phyloP scores from a whole-genome alignment of 352 stramenopile species.

The Phytophthora sp. region DNA sequence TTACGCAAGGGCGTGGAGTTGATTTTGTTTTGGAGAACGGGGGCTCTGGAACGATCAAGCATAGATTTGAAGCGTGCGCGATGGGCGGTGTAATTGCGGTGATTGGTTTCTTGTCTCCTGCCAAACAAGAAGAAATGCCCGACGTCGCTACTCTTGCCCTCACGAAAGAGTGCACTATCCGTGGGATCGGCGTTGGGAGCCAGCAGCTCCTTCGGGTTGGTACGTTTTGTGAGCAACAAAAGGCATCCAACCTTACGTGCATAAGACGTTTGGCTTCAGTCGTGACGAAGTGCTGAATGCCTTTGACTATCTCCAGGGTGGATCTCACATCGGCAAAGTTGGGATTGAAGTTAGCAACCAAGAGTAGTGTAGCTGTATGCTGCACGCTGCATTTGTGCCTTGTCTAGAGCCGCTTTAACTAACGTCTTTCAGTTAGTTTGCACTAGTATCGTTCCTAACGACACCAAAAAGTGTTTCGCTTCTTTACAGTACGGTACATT shows the following conservation, averaged over 20 bases:
- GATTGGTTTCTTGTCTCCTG: slow-evolving; percentile 19
- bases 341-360: too few species aligned
- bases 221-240: slow-evolving; percentile 24
- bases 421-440: too few species aligned
- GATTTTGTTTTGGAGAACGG: slow-evolving; percentile 34
- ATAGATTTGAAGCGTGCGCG: slow-evolving; percentile 22
- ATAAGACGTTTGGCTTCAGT: slow-evolving; percentile 23
- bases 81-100: slow-evolving; percentile 18
- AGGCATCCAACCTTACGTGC: slow-evolving; percentile 19
- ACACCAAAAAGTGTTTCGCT: too few species aligned
- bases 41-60: slow-evolving; percentile 26
- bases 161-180: slow-evolving; percentile 15
- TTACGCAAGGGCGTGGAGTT: slow-evolving; percentile 20
- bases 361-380: too few species aligned
- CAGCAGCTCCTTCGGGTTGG: slow-evolving; percentile 23
- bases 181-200: slow-evolving; percentile 17
- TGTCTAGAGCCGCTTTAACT: too few species aligned
- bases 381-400: too few species aligned
- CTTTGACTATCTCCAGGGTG: slow-evolving; percentile 17
- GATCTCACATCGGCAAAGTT: slow-evolving; percentile 24
- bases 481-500: too few species aligned
- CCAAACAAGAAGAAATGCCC: slow-evolving; percentile 32
- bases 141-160: slow-evolving; percentile 19
- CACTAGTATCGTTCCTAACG: too few species aligned
- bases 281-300: slow-evolving; percentile 8